Percentiles rank a stretch among this genome's conserved stretches.
Conservation (phyloP, 2,329 filamentous ascomycete species). For the Trichoderma afroharzianum region DNA sequence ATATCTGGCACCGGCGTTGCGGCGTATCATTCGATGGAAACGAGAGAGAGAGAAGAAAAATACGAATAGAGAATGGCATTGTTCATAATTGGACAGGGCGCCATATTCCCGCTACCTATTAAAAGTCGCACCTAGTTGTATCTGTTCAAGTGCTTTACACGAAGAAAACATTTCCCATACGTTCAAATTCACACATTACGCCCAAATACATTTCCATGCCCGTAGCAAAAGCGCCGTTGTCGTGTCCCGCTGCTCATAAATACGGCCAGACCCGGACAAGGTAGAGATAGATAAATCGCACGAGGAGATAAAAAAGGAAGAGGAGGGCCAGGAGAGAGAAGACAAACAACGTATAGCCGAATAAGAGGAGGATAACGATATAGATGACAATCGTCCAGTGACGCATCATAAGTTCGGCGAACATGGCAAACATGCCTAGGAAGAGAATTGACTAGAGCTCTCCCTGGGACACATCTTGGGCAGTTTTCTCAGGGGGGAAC, state of each 20-base stretch:
- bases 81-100: neutral
- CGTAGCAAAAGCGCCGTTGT: neutral
- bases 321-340: neutral
- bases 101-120: neutral
- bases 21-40: conserved; percentile 26
- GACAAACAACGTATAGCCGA: neutral
- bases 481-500: conserved; percentile 27
- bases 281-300: neutral
- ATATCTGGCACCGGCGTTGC: conserved; percentile 31
- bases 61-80: conserved; percentile 19
- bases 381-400: too few species aligned
- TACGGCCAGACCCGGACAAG: neutral
- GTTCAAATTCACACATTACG: neutral
- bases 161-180: neutral
- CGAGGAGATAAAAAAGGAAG: neutral
- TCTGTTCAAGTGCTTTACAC: neutral
- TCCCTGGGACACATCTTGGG: conserved; percentile 20
- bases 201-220: neutral
- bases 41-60: conserved; percentile 16
- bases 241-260: neutral
- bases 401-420: too few species aligned
- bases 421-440: neutral
- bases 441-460: conserved; percentile 34
- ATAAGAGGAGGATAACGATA: neutral
- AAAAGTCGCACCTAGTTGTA: neutral